Base-by-base conservation (phyloP, 495 filamentous ascomycete species). In the Astrocystis sublimbata region DNA sequence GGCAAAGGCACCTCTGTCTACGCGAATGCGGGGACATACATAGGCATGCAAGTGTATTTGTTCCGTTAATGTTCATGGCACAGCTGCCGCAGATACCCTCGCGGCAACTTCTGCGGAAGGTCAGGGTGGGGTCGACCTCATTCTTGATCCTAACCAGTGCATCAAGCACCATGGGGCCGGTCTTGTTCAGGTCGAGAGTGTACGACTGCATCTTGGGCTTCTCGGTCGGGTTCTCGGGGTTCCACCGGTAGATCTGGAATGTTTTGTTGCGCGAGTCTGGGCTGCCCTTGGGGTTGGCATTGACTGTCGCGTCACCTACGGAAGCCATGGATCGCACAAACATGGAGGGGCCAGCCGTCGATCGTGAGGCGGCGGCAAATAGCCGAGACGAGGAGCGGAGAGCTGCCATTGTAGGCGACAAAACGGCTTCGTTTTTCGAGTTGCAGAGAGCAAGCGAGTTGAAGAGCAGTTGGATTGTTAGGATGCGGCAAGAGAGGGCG, bases 241-340 rank as follows among this genome's bases (percentile, higher is more conserved):
- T 96, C 94, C 94, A 98, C 69, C 94, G 89, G 86, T 98, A 98
- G 85, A 98, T 86, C 77, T 97, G 89, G 86, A 98, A 98, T 60
- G 90, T 92, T 86, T 97, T 98, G 75, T 89, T 88, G 67, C 83
- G 87, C 52, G 87, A 73, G 21, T 83, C 71, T 51, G 81, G 76
- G 54, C 78, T 81, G 41, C 81, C 70, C 49, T 68, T 75, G 56
- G 84, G 87, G 65, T 88, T 83, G 67, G 84, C 73, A 58, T 81
- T 76, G 67, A 78, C 84, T 55, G 77, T 79, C 45, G 82, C 85
- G 61, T 64, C 75, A 60, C 72, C 74, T 53, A 73, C 73, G 61
- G 72, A 77, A 58, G 77, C 80, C 80, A 76, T 76, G 47, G 69
- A 70, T 84, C 79, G 71, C 40, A 66, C 77, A 69, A 70, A 74